Base-by-base conservation (phyloP, 495 filamentous ascomycete genomes). In the Lepidopterella palustris region DNA sequence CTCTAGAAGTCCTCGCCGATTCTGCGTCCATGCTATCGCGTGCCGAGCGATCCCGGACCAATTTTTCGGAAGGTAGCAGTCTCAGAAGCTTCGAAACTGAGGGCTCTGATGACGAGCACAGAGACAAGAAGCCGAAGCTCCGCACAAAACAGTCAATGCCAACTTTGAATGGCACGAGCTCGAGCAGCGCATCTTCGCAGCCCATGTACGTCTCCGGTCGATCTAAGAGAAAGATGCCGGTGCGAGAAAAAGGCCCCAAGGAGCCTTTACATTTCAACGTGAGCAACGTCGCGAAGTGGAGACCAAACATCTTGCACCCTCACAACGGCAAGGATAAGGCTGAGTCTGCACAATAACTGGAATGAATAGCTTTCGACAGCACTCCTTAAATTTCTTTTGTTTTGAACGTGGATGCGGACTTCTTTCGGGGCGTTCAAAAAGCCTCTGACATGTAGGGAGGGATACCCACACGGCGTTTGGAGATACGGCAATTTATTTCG, bases 101-200 rank as follows among this genome's bases (percentile, higher is more conserved):
- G 39, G 65, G 57, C 18, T 58, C 57, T 1, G 65, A 68, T 29
- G 65, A 68, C 31, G 65, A 68, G 61, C 65, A 68, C 53, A 53
- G 61, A 6, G 65, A 68, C 47, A 68, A 68, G 58, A 68, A 68
- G 53, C 65, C 59, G 1, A 68, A 64, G 61, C 61, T 68, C 24
- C 51, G 61, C 10, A 25, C 58, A 3, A 68, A 68, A 40, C 58
- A 62, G 29, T 68, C 65, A 15, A 62, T 64, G 58, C 61, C 65
- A 15, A 55, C 58, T 29, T 52, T 67, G 50, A 64, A 58, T 39
- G 57, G 55, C 47, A 48, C 56, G 20, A 10, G 10, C 3, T 24
- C 51, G n/a, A 35, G 51, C 51, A 59, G 59, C 6, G 1, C 55
- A 28, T 50, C 48, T 1, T 10, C 45, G 11, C 54, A 54, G 31